Evolutionary conservation across 805 yeast species (phyloP).

Genomic region (Torulaspora maleeae): DNA sequence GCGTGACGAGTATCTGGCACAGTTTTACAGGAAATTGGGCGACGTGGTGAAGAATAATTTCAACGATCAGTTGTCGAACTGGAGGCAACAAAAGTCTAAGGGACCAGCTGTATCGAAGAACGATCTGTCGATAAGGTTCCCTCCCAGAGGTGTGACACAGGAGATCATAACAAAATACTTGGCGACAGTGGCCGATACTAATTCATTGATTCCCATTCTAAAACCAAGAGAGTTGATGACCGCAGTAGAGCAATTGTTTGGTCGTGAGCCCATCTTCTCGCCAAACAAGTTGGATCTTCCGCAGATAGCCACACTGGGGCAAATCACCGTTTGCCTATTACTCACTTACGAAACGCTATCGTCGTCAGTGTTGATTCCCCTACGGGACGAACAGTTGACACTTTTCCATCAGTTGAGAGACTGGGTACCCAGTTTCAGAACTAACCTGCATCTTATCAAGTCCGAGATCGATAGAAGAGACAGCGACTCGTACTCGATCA

Average conservation of each 20-base stretch:
- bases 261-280: conserved; percentile 18
- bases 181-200: conserved; percentile 20
- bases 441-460: conserved; percentile 19
- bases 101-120: conserved; percentile 6
- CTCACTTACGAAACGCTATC: conserved; percentile 27
- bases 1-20: conserved; percentile 25
- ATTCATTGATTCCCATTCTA: conserved; percentile 25
- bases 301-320: conserved; percentile 24
- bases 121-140: conserved; percentile 19
- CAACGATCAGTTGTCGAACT: conserved; percentile 10
- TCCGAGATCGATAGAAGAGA: conserved; percentile 22
- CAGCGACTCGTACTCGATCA: conserved; percentile 14
- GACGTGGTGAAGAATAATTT: conserved; percentile 15
- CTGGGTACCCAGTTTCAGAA: conserved; percentile 13
- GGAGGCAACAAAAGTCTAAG: conserved; percentile 14
- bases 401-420: conserved; percentile 16
- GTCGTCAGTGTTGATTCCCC: conserved; percentile 29
- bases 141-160: conserved; percentile 18
- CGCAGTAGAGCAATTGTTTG: conserved; percentile 23
- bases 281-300: conserved; percentile 17
- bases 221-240: conserved; percentile 22
- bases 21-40: conserved; percentile 18
- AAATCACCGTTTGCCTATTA: conserved; percentile 21
- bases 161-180: conserved; percentile 22
- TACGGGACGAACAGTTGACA: conserved; percentile 24